These are phyloP conservation scores for Lepraria neglecta DNA, from an alignment of 495 filamentous ascomycete species.

Conservation along the genomic window DNA sequence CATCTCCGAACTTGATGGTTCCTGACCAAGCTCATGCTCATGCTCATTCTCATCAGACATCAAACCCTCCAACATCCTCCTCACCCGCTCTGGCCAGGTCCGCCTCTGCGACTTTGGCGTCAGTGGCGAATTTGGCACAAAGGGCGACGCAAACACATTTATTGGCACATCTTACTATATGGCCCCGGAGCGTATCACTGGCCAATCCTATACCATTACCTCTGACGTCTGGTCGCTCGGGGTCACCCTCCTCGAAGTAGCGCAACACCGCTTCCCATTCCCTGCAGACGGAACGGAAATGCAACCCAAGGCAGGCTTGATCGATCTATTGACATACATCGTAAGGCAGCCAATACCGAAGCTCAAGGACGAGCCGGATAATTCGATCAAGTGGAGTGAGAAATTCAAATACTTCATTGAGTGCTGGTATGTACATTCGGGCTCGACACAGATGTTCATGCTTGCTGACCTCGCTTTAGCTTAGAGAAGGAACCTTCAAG, in stretches of 20 bases:
- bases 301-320: conserved; percentile 77
- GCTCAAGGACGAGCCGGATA: conserved; percentile 83
- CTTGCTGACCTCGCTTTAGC: conserved; percentile 40
- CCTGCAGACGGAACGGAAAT: conserved; percentile 92
- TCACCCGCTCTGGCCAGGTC: conserved; percentile 87
- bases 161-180: conserved; percentile 99
- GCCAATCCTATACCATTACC: conserved; percentile 95
- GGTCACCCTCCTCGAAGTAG: conserved; percentile 93
- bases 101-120: conserved; percentile 99
- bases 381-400: conserved; percentile 81
- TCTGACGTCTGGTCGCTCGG: conserved; percentile 97
- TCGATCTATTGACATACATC: conserved; percentile 94
- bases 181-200: conserved; percentile 96
- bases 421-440: conserved; percentile 74
- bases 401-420: conserved; percentile 99
- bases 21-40: conserved; percentile 15
- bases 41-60: conserved; percentile 54
- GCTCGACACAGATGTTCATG: neutral
- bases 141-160: conserved; percentile 97
- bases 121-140: conserved; percentile 94
- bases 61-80: conserved; percentile 94
- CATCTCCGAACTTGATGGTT: neutral
- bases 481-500: conserved; percentile 86
- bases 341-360: conserved; percentile 93
- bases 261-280: conserved; percentile 97